Evolutionary conservation across 805 yeast species (phyloP), one percentile per base, ranked within the genome.

Genomic region (Blastobotrys peoriensis): DNA sequence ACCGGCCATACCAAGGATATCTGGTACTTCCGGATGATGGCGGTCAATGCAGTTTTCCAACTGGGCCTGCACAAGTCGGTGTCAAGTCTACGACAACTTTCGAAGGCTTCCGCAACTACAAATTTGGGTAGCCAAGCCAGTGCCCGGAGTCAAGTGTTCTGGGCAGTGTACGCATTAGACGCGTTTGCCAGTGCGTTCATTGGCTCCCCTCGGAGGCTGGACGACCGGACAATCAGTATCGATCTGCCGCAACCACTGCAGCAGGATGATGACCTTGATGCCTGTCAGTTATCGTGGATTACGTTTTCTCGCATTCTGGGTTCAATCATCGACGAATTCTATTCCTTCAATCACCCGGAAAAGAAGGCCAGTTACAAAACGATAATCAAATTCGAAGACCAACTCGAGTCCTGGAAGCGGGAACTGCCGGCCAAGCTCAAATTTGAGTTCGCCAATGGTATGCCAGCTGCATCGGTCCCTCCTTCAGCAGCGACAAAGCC

Each of bases 11-110:
- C 80, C 36, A 72, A 79, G 5, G 79, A 86, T 1, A 73, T 87
- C 48, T 87, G 86, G 65, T 83, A 81, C 43, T 69, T 84, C 35
- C 71, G 95, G 47, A 89, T 91, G 36, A 71, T 79, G 53, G 80
- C 83, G 5, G 77, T 83, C 9, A 80, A 87, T 21, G 83, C 86
- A 89, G 81, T 89, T 3, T 94, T 86, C 55, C 93, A 87, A 54
- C 66, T 88, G 43, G 75, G 96, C 54, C 68, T 88, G 37, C 95
- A 87, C 60, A 71, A 94, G 53, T 83, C 95, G 62, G 95, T 95
- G 30, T 5, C 6, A 47, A 51, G 27, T 79, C 89, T 0, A 88
- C 86, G 3, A 65, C 83, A 40, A 76, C 79, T 2, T 8, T 75
- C 95, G 59, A 75, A 85, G 28, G n/a, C n/a, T n/a, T n/a, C n/a